Base-by-base conservation (phyloP, 2,329 filamentous ascomycete species). In the Knoxdaviesia proteae region DNA sequence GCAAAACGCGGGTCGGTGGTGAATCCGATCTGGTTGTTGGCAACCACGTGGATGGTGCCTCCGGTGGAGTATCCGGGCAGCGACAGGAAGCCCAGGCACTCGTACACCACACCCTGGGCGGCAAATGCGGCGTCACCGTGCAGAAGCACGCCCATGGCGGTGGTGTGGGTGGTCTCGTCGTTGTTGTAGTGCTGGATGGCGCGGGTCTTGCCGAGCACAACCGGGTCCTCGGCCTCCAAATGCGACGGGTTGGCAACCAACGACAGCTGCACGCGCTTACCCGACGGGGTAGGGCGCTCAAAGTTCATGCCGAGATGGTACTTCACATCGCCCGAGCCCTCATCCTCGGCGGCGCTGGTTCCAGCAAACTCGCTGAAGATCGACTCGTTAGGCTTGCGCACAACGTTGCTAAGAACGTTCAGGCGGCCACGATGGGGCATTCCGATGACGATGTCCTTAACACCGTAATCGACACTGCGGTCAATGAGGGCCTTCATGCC, bases 281-380 rank as follows among this genome's bases (percentile, higher is more conserved):
- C 90, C 38, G 88, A 96, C 46, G 90, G 90, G 7, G 90, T 98
- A 43, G 90, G 90, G 49, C 90, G 84, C 68, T 98, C 90, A 52
- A 98, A 98, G 70, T 98, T 98, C 90, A 98, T 98, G 58, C 90
- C 90, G 55, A 98, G 69, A 67, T 98, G 90, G 67, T 98, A 98
- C 65, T 98, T 98, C 63, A 98, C 90, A 60, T 98, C 90, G 54
- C 90, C 90, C 45, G 90, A 96, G 46, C 90, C 90, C 65, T 98
- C 88, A 52, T 96, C 90, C 52, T 83, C 81, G 44, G 84, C 83
- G 56, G 84, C 84, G 29, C 81, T 67, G 39, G 80, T 84, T 53
- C 90, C 90, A 48, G 84, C 82, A 56, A 98, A 98, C 62, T 98
- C 90, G 59, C 83, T 93, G 69, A 98, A 98, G 62, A 98, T 98